Evolutionary conservation across 257 asterid species (phyloP), one percentile per base, ranked within the genome.

Genomic region (Capsicum chinense): DNA sequence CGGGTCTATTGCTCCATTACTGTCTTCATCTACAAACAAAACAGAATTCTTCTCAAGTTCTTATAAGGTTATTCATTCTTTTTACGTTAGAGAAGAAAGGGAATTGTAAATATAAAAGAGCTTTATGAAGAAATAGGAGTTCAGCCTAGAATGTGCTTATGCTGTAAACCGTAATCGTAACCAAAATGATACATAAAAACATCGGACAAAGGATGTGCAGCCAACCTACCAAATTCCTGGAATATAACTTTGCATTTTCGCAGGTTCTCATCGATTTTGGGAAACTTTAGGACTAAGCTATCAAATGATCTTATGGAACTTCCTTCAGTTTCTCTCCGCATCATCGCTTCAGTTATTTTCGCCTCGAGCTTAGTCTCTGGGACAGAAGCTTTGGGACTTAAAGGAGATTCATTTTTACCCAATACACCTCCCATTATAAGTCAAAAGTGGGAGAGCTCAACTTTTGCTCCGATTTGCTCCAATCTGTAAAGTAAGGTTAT

Each of bases 281-380:
- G 99, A 74, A 95, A 95, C 56, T 93, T 93, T 59, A 95, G 89
- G 90, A 95, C 93, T 52, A 94, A 83, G 87, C 89, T 89, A 88
- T 94, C 92, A 68, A 94, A 94, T 57, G 99, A 94, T 85, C 78
- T 91, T 79, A 89, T 82, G 52, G 95, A 81, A 85, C 91, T 91
- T 87, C 99, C 99, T 89, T 85, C 83, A 59, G 81, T 87, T 90
- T 92, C 98, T 87, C 97, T 91, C 89, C 85, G 90, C 79, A 42
- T 85, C 91, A 94, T 90, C 17, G 94, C 94, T 87, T 91, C 95
- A 5, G 79, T 54, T 85, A 95, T 90, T 88, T 89, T 91, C 60
- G 92, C 92, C 87, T 93, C 99, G 5, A 95, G 94, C 90, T 92
- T 94, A 8, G 99, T 92, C 92, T 92, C 92, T 0, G 94, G 90